Base-by-base conservation (phyloP, 306 rosid species). In the Pterocarpus macrocarpus region DNA sequence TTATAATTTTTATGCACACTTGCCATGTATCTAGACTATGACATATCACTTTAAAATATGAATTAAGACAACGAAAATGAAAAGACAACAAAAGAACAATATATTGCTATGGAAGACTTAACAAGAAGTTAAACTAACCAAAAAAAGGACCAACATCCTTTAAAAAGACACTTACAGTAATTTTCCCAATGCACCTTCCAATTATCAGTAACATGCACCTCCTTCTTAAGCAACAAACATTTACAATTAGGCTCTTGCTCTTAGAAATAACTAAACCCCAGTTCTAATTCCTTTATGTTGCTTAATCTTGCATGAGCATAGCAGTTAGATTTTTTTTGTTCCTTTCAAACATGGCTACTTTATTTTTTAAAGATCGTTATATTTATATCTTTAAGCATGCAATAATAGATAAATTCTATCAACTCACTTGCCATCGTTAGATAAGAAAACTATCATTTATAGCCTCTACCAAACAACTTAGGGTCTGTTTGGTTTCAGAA, bases 191-290 rank as follows among this genome's bases (percentile, higher is more conserved):
- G 49, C 10, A 47, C 57, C 35, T 63, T 16, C 15, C 62, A 63
- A 49, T 64, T 76, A 64, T 73, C 5, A 28, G 28, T 41, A 16
- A 41, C 53, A 67, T 16, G 72, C 35, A 17, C 64, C 77, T 73
- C 10, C 79, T 44, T 58, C 47, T 22, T 32, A 15, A 45, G 36
- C n/a, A 71, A 30, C 22, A 76, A 64, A 64, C 16, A 50, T 49
- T 17, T 1, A 16, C 38, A 71, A 56, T 49, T 30, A 44, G 33
- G 32, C 59, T 38, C 32, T 59, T 8, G 12, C 16, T 5, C 55
- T 43, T 12, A 41, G 56, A 43, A 28, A 74, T 41, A 75, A 75
- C 45, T 44, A 43, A 61, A 61, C 12, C 28, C 36, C 56, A 69
- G 43, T 45, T 47, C 59, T 69, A 13, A 17, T 34, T 39, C 53